Evolutionary conservation across 1,284 basidiomycete species (phyloP), one percentile per base, ranked within the genome.

Genomic region (Dichomitus squalens): DNA sequence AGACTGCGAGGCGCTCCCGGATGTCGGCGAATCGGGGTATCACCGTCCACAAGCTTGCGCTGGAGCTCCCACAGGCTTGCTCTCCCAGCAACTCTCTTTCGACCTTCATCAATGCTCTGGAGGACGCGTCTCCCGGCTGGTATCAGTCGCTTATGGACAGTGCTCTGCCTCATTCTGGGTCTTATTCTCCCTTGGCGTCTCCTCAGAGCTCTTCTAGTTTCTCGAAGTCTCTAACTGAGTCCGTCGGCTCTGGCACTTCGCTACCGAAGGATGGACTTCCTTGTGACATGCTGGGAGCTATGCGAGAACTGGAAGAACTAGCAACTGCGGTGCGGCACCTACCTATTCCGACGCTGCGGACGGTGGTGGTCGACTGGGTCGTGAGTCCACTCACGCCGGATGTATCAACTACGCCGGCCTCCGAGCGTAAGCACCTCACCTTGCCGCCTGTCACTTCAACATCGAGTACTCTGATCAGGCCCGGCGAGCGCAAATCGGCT

Each of bases 71-170:
- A 11, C 31, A 56, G 14, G 49, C 50, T 31, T 46, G 53, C 23
- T 58, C 58, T n/a, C 48, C 50, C 16, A 60, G 58, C 35, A 51
- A 57, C 31, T 63, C 61, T 21, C 44, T 63, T 11, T 58, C 58
- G 9, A 56, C 54, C 20, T 52, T 63, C 34, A 51, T 63, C 18
- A 53, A 49, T 38, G 61, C 58, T 2, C 50, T 63, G 4, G 58
- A 63, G 40, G 56, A 60, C 23, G 58, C 61, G 2, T 57, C 61
- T 4, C 61, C 61, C n/a, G 61, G 61, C 41, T 63, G 61, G 61
- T 63, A 60, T 23, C 56, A 58, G 21, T 60, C 61, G 20, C 56
- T 63, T 41, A 63, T 63, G 56, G 61, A 63, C 11, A 56, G 53
- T 31, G 53, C 55, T 12, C 35, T 48, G n/a, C 54, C 58, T 16